Evolutionary conservation across 768 basidiomycete genomes (phyloP).

Genomic region (Artomyces pyxidatus): DNA sequence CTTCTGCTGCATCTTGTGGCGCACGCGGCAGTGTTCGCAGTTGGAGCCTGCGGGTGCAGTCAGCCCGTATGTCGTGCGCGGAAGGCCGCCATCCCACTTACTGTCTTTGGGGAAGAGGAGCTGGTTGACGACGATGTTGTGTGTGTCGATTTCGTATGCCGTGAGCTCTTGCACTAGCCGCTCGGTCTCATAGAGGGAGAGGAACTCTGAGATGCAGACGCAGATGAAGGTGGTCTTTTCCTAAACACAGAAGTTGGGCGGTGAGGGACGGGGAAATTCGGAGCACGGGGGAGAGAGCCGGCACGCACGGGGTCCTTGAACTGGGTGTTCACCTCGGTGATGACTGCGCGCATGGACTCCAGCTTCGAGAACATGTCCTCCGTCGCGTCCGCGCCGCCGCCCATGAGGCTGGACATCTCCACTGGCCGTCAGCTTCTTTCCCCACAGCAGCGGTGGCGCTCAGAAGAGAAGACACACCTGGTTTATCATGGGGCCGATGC

Average conservation of each 20-base stretch:
- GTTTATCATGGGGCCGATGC: conserved; percentile 95
- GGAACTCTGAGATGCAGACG: conserved; percentile 97
- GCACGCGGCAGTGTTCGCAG: conserved; percentile 92
- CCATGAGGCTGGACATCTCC: conserved; percentile 95
- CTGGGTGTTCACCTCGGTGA: conserved; percentile 97
- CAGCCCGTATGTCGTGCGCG: not conserved
- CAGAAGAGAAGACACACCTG: conserved; percentile 36
- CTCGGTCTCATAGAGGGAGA: conserved; percentile 97
- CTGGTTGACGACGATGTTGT: conserved; percentile 98
- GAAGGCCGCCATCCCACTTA: no score
- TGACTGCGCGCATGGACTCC: conserved; percentile 92
- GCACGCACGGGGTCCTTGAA: conserved; percentile 92
- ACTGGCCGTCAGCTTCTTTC: not conserved
- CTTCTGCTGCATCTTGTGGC: conserved; percentile 98
- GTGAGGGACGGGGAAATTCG: not conserved
- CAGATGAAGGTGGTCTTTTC: conserved; percentile 99
- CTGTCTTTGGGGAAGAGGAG: conserved; percentile 88
- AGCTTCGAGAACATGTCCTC: conserved; percentile 99
- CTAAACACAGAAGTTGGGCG: conserved; percentile 28
- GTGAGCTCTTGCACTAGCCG: conserved; percentile 94
- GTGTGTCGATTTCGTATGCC: conserved; percentile 93
- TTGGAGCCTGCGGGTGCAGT: conserved; percentile 56
- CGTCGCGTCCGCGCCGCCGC: conserved; percentile 80
- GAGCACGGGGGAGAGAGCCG: not conserved
- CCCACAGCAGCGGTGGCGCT: not conserved